Percentiles rank a stretch among this genome's conserved stretches.
Evolutionary conservation across 257 asterid species (phyloP).

Genomic region (Lavandula angustifolia): DNA sequence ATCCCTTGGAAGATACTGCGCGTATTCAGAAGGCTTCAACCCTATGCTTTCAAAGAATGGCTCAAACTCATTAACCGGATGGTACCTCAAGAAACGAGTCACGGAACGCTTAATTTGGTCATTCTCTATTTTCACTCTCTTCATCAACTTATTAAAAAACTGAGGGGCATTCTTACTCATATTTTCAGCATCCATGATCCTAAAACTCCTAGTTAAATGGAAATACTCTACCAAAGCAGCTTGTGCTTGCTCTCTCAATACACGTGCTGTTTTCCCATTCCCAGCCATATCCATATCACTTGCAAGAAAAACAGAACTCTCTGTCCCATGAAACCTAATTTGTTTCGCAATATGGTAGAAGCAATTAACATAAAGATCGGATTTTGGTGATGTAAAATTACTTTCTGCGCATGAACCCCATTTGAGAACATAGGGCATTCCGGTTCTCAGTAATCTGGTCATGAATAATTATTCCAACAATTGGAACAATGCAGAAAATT

Average conservation of each 20-base stretch:
- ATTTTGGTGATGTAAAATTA: constrained; percentile 35
- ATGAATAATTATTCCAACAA: constrained; percentile 30
- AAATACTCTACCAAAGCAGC: constrained; percentile 68
- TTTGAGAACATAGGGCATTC: constrained; percentile 34
- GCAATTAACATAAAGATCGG: constrained; percentile 36
- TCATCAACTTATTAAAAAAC: constrained; percentile 53
- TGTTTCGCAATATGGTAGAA: constrained; percentile 33
- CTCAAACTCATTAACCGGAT: constrained; percentile 88
- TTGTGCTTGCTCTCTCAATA: constrained; percentile 54
- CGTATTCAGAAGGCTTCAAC: constrained; percentile 51
- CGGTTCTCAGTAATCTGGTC: constrained; percentile 47
- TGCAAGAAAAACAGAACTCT: constrained; percentile 19
- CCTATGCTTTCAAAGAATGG: constrained; percentile 88
- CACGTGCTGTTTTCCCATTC: constrained; percentile 30
- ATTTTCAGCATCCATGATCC: constrained; percentile 67
- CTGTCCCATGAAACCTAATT: constrained; percentile 43
- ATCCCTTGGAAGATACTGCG: constrained; percentile 52
- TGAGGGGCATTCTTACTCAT: constrained; percentile 67
- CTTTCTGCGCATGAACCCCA: constrained; percentile 41
- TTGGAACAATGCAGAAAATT: constrained; percentile 11
- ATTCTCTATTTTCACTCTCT: constrained; percentile 39
- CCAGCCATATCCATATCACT: constrained; percentile 22
- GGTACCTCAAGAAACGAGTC: constrained; percentile 65
- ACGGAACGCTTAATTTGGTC: constrained; percentile 43
- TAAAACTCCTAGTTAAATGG: constrained; percentile 69